phyloP scores from a whole-genome alignment of 2,329 filamentous ascomycete genomes.

The Penicillium sp. region DNA sequence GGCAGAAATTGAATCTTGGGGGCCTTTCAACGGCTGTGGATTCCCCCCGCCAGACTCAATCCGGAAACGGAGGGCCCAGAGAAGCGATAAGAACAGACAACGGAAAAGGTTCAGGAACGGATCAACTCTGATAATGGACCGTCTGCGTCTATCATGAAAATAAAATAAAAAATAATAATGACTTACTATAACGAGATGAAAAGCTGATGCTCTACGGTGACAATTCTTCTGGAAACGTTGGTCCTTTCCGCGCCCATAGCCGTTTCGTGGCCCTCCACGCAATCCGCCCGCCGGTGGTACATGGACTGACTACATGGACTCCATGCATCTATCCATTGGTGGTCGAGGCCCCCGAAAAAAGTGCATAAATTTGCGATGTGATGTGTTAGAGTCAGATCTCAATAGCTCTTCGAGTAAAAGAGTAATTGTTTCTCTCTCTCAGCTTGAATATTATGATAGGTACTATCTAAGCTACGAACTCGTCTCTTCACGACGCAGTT shows the following conservation, averaged over 20 bases:
- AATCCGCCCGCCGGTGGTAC: slow-evolving; percentile 11
- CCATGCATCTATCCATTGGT: background rate
- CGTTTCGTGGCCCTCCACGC: slow-evolving; percentile 25
- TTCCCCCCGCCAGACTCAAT: slow-evolving; percentile 38
- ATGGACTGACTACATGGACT: background rate
- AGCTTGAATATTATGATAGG: background rate
- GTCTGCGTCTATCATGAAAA: background rate
- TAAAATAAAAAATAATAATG: too few species aligned
- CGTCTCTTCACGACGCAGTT: background rate
- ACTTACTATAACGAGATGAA: too few species aligned
- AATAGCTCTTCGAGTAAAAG: background rate
- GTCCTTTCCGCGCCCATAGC: slow-evolving; percentile 5
- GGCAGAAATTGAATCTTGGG: slow-evolving; percentile 11
- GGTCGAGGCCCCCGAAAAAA: background rate
- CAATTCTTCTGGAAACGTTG: background rate
- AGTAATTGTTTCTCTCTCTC: background rate
- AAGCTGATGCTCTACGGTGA: too few species aligned
- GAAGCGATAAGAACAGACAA: slow-evolving; percentile 27
- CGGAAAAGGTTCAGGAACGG: slow-evolving; percentile 11
- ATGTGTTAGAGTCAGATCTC: background rate
- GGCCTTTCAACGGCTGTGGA: slow-evolving; percentile 37
- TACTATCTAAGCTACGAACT: background rate
- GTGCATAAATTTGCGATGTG: background rate
- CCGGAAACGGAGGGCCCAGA: slow-evolving; percentile 37
- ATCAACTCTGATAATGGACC: background rate